Base-by-base conservation (phyloP, 2,329 filamentous ascomycete genomes). In the Aaosphaeria pasadenensis region DNA sequence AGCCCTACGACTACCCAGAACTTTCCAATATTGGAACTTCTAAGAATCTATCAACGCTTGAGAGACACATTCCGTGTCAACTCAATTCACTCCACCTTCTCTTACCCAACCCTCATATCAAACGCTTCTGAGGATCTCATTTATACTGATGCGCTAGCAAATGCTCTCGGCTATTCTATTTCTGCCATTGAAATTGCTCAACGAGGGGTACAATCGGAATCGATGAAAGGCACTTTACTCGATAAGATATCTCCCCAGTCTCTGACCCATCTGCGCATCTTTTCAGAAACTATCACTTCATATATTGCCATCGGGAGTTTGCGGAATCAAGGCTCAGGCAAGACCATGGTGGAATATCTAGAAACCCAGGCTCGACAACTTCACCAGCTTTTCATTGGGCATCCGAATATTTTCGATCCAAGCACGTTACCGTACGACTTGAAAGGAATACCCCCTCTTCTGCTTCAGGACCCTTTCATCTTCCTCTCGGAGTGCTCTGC, bases 101-200 rank as follows among this genome's bases (percentile, higher is more conserved):
- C 63, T 9, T 74, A 76, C 44, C 67, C 67, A 2, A 64, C 73
- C 11, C 70, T 72, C 7, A 62, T 70, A 4, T 60, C 70, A 5
- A 60, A 59, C 13, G 64, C 62, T 7, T 48, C 63, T 1, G 77
- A 80, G 39, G 78, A 81, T 40, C 59, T 78, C 48, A 74, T 76
- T 1, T 67, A 77, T 49, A 74, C 74, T 48, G 84, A 88, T 58
- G 79, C 80, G 1, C 70, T 91, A 7, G 80, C 84, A 11, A 78
- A 79, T 49, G 77, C 84, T 1, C 83, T 96, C 11, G 92, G 89
- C 2, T 90, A 85, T 65, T 92, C 91, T 0, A 91, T 99, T 49
- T 86, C 91, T 6, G 85, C 91, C 0, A 85, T 89, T 4, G 94
- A 99, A 71, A 96, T 97, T 55, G 86, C 91, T 54, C 91, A 96